These are phyloP conservation scores for Hypomyces perniciosus DNA, from an alignment of 2,329 filamentous ascomycete species.

Conservation along the genomic window DNA sequence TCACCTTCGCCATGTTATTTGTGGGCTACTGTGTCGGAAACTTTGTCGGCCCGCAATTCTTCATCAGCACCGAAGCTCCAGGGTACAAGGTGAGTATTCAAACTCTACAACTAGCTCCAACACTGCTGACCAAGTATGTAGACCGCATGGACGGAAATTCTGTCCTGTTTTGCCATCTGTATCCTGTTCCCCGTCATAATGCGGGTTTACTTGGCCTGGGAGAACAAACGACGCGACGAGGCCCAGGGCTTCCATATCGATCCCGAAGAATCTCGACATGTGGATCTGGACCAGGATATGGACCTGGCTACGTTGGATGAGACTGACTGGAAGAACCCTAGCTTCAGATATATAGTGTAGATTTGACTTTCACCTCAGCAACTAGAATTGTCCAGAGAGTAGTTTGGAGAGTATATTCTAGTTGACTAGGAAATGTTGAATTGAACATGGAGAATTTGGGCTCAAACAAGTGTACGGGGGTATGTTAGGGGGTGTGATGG, in stretches of 20 bases:
- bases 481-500: no score
- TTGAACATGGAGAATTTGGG: no score
- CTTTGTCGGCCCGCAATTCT: conserved; percentile 50
- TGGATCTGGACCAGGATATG: neutral
- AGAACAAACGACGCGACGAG: conserved; percentile 45
- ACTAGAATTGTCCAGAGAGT: no score
- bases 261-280: no score
- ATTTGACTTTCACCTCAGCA: no score
- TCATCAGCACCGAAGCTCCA: conserved; percentile 42
- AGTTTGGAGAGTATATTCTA: no score
- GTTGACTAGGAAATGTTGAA: no score
- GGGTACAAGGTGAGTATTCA: conserved; percentile 38
- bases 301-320: neutral
- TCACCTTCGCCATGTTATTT: conserved; percentile 49
- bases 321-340: neutral
- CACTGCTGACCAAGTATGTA: conserved; percentile 29
- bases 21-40: conserved; percentile 51
- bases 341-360: neutral
- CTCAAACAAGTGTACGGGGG: no score
- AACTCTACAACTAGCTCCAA: neutral
- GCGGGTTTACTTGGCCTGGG: conserved; percentile 39
- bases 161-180: conserved; percentile 48
- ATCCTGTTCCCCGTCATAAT: conserved; percentile 37
- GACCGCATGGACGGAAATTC: conserved; percentile 49
- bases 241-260: neutral